Evolutionary conservation across 2,329 filamentous ascomycete species (phyloP).

Genomic region (Acephala macrosclerotiorum): DNA sequence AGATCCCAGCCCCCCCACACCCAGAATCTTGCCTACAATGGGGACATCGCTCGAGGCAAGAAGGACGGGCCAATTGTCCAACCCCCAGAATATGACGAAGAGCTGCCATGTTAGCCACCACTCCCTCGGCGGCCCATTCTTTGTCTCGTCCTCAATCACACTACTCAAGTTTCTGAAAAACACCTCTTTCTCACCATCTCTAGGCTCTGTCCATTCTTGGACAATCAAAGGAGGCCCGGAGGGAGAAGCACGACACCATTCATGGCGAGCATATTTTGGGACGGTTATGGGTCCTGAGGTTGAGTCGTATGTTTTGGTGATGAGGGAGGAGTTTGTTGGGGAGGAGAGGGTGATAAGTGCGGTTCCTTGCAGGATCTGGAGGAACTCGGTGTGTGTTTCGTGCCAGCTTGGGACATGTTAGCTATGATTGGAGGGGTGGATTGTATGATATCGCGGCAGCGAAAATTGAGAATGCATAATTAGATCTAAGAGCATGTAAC

Average conservation of each 20-base stretch:
- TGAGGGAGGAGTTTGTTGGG: too few relatives aligned
- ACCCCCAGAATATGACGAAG: slow-evolving; percentile 21
- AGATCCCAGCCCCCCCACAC: too few relatives aligned
- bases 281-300: slow-evolving; percentile 24
- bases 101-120: slow-evolving; percentile 26
- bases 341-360: slow-evolving; percentile 28
- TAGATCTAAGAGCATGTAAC: too few relatives aligned
- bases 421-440: slow-evolving; percentile 18
- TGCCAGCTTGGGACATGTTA: slow-evolving; percentile 31
- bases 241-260: slow-evolving; percentile 27
- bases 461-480: too few relatives aligned
- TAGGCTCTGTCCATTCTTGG: slow-evolving; percentile 32
- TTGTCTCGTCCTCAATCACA: slow-evolving; percentile 24
- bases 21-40: background rate
- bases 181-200: slow-evolving; percentile 31
- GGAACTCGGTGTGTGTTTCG: slow-evolving; percentile 33
- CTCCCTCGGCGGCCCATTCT: background rate
- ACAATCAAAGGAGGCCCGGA: slow-evolving; percentile 14
- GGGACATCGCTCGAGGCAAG: background rate
- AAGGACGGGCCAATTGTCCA: slow-evolving; percentile 31
- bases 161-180: slow-evolving; percentile 34
- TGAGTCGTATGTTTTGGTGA: slow-evolving; percentile 16
- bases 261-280: slow-evolving; percentile 25
- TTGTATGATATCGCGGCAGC: too few relatives aligned
- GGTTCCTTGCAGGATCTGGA: slow-evolving; percentile 24